Base-by-base conservation (phyloP, 768 basidiomycete species). In the Boletus speciosus region DNA sequence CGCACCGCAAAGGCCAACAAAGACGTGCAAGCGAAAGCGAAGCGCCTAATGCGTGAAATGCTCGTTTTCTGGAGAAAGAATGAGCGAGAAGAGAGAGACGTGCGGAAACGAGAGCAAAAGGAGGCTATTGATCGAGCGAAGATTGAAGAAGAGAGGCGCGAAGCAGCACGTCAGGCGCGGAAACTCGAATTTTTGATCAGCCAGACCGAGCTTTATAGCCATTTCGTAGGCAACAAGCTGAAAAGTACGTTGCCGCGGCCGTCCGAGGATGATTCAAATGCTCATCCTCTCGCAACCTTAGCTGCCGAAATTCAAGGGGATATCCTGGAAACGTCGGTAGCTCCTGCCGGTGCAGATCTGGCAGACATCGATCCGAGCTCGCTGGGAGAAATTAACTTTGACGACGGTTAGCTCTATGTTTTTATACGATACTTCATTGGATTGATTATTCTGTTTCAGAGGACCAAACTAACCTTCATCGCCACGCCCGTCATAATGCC, bases 161-260 rank as follows among this genome's bases (percentile, higher is more conserved):
- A 99, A 72, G 88, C 90, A 12, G 89, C 94, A 37, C 79, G 97
- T 48, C 93, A 96, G 70, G 92, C 94, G 12, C 82, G 96, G 61
- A 98, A 98, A 71, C 83, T 99, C 25, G 97, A 99, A 74, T 99
- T 98, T 75, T 77, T 99, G 72, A 94, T 99, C 71, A 98, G 92
- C 55, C 96, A 98, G 72, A 98, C 97, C 4, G 97, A 99, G 69
- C 81, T 98, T 8, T 99, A 98, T 73, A 94, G 92, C 61, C 97
- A 99, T 75, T 98, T 99, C 80, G 94, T 99, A 54, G 96, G 96
- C 32, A 97, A 86, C 73, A 98, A 98, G 74, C 81, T 93, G 49
- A 91, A 91, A 71, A 93, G 90, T 91, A 70, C 63, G 85, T 73
- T 21, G 35, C 38, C 36, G 6, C 55, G 41, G 41, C 39, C 51